Percentiles rank a stretch among this genome's conserved stretches.
phyloP scores from a whole-genome alignment of 2,329 filamentous ascomycete species.

The Blastomyces emzantsi region DNA sequence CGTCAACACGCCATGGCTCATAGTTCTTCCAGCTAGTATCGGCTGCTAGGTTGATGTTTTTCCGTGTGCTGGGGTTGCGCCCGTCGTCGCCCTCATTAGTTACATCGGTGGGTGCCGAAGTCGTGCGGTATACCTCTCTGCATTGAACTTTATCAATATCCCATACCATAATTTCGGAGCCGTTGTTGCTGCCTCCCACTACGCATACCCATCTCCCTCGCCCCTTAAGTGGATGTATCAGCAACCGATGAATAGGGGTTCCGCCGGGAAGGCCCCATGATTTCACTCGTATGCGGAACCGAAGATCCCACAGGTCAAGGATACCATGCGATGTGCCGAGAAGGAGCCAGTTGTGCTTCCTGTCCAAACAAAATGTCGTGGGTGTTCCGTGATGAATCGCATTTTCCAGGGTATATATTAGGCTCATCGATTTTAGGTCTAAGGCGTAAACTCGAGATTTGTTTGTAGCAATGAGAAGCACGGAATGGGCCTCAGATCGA shows the following conservation, averaged over 20 bases:
- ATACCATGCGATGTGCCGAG: constrained; percentile 89
- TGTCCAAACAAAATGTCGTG: constrained; percentile 83
- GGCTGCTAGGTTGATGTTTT: constrained; percentile 16
- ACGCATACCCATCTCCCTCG: constrained; percentile 81
- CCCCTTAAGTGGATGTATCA: constrained; percentile 67
- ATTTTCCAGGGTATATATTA: constrained; percentile 72
- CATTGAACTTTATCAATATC: constrained; percentile 86
- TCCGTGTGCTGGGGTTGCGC: constrained; percentile 12
- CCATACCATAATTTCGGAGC: constrained; percentile 83
- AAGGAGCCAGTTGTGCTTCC: constrained; percentile 79
- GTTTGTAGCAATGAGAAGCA: constrained; percentile 78
- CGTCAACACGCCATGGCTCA: constrained; percentile 80
- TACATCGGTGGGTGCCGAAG: constrained; percentile 23
- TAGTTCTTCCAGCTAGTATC: constrained; percentile 49
- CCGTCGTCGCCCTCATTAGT: constrained; percentile 29
- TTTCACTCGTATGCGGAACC: constrained; percentile 82
- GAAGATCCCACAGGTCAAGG: constrained; percentile 87
- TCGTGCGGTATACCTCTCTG: constrained; percentile 71
- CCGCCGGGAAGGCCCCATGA: constrained; percentile 81
- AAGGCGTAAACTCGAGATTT: constrained; percentile 73
- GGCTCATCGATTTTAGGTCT: constrained; percentile 76
- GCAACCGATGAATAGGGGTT: constrained; percentile 67
- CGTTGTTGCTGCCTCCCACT: constrained; percentile 74
- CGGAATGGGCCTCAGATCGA: constrained; percentile 69
- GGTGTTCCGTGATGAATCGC: constrained; percentile 86